phyloP scores from a whole-genome alignment of 495 filamentous ascomycete species.

The Stereocaulon alpinum region DNA sequence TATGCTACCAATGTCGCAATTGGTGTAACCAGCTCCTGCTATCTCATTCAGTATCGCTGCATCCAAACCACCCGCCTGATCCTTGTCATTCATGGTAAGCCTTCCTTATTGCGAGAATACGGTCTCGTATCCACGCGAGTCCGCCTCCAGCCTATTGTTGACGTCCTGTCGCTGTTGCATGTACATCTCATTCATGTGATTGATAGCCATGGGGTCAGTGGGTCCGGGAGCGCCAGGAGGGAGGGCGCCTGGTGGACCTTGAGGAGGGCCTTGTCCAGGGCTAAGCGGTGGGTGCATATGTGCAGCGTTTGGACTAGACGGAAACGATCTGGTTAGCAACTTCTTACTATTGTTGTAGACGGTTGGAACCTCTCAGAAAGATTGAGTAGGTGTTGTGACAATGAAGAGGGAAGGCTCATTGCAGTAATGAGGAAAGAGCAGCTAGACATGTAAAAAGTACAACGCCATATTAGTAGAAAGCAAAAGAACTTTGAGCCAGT shows the following conservation, averaged over 20 bases:
- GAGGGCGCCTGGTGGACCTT: conserved; percentile 34
- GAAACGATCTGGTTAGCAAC: conserved; percentile 19
- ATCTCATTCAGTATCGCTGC: neutral
- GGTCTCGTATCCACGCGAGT: conserved; percentile 35
- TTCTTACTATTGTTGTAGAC: neutral
- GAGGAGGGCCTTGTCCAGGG: conserved; percentile 30
- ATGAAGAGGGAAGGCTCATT: neutral
- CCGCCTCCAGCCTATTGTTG: conserved; percentile 39
- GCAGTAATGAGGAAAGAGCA: neutral
- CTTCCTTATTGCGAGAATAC: conserved; percentile 30
- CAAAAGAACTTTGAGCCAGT: neutral
- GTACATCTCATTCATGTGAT: conserved; percentile 38
- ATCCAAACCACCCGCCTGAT: neutral
- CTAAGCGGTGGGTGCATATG: conserved; percentile 37
- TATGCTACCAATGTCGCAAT: no score
- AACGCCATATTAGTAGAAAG: neutral
- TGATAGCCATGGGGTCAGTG: conserved; percentile 33
- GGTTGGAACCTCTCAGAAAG: no score
- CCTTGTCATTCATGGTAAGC: neutral
- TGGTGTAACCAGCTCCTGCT: neutral
- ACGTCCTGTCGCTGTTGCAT: conserved; percentile 33
- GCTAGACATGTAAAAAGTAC: neutral
- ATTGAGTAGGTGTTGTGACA: neutral
- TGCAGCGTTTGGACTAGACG: conserved; percentile 38
- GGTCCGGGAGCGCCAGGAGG: conserved; percentile 33